Base-by-base conservation (phyloP, 371 early-diverging fungal genomes). In the Circinella umbellata region DNA sequence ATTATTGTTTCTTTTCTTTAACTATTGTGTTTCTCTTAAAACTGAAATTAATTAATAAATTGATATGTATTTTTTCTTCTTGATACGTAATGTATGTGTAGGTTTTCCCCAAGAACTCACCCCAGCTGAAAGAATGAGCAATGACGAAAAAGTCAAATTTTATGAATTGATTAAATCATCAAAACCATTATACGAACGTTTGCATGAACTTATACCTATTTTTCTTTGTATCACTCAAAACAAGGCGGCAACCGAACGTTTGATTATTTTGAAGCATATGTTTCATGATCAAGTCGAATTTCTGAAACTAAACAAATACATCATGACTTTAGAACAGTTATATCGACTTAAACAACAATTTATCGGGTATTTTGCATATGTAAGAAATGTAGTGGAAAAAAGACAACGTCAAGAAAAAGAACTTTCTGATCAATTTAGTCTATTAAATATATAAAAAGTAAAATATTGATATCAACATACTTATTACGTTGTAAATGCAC, bases 241-340 rank as follows among this genome's bases (percentile, higher is more conserved):
- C 57, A 63, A 69, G 17, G 85, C 82, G 42, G 84, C 86, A 4
- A 83, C 86, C 8, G 53, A 73, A 20, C 76, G 85, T 3, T 67
- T 89, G 18, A 84, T 87, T 27, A 63, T 85, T 63, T 83, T 89
- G 86, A 89, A 89, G 68, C 81, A 82, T 61, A 79, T 87, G 81
- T 84, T 86, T 71, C 80, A 89, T 67, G 88, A 86, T 61, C 89
- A 89, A 64, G 66, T 84, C 34, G 78, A 80, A 1, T 61, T 77
- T 11, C 64, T 87, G 15, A 70, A 77, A 36, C 83, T 83, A 46
- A 79, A 82, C 39, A 76, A 77, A n/a, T 89, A 74, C 57, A 75
- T 82, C 11, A 79, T 89, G 15, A 79, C 73, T 4, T 66, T 84
- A n/a, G 83, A 83, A 13, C 77, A 82, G 42, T 68, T 87, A 18